These are phyloP conservation scores for Bolboschoenus planiculmis DNA, from an alignment of 176 grass and related monocot genomes.

Conservation along the genomic window DNA sequence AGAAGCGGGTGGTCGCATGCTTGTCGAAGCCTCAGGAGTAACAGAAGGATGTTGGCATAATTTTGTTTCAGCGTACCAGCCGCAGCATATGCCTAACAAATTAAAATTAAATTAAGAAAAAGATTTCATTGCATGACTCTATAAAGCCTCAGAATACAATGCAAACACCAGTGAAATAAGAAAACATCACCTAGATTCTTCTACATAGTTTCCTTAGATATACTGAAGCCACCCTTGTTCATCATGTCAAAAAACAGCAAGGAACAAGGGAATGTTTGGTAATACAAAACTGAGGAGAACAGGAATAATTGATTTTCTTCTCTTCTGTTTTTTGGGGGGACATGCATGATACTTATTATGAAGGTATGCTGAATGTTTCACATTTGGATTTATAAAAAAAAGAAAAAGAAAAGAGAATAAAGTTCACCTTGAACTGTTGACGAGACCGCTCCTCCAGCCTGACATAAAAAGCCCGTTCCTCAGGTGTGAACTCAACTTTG, in stretches of 20 bases:
- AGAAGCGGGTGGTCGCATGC: slow-evolving; percentile 94
- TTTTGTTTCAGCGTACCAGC: slow-evolving; percentile 97
- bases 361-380: neutral
- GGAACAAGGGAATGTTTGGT: neutral
- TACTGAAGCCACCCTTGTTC: neutral
- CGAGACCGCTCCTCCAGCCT: slow-evolving; percentile 82
- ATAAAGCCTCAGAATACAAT: neutral
- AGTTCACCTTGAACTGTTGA: slow-evolving; percentile 87
- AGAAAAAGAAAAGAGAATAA: neutral
- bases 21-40: slow-evolving; percentile 88
- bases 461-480: slow-evolving; percentile 88
- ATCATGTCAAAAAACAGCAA: neutral
- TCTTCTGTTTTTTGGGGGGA: neutral
- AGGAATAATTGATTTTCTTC: neutral
- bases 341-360: neutral
- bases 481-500: slow-evolving; percentile 74
- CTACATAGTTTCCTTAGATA: neutral
- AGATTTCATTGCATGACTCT: neutral
- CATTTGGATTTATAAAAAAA: neutral
- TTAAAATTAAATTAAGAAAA: neutral
- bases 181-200: neutral
- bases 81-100: slow-evolving; percentile 81
- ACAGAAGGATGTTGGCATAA: slow-evolving; percentile 86
- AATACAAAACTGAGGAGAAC: neutral
- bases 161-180: neutral